Evolutionary conservation across 2,329 filamentous ascomycete genomes (phyloP), one percentile per base, ranked within the genome.

Genomic region (Lojkania enalia): DNA sequence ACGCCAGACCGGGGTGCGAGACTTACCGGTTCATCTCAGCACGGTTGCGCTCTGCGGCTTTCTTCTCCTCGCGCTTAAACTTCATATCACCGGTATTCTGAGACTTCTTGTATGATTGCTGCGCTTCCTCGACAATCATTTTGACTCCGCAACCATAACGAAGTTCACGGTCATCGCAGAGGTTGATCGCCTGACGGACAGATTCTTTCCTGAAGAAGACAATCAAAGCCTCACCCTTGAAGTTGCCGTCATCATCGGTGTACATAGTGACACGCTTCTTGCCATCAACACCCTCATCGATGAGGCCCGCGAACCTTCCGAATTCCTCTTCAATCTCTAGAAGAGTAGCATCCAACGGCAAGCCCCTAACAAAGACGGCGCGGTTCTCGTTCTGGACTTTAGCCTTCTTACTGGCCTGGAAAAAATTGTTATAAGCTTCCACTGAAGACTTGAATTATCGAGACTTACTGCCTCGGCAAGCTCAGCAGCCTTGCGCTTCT

Each of bases 131-230:
- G 3, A 99, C 90, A 39, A 78, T 80, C 77, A 96, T 95, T 48
- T 78, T 19, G 42, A 74, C 73, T 1, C 52, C 46, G 18, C 64
- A 57, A 59, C 86, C 70, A 48, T 87, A 77, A 46, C 92, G 81
- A 61, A 97, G 94, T 56, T 90, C 84, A 3, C 86, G 87, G 60
- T 90, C 88, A 67, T 95, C 88, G 11, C 90, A 78, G 60, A 94
- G 78, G 74, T 85, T 83, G 54, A 92, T 87, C 33, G 89, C 89
- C 74, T 90, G 86, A 31, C 87, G 77, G 46, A 99, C 92, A n/a
- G 88, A 95, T 64, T 95, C 90, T 0, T 90, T 87, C 58, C 94
- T 89, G 79, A 96, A 96, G 73, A 95, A 99, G 25, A 97, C 88
- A 42, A 99, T 77, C 21, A 99, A 78, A 2, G 89, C 91, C 65